Evolutionary conservation across 1,284 basidiomycete genomes (phyloP).

Genomic region (Athelia psychrophila): DNA sequence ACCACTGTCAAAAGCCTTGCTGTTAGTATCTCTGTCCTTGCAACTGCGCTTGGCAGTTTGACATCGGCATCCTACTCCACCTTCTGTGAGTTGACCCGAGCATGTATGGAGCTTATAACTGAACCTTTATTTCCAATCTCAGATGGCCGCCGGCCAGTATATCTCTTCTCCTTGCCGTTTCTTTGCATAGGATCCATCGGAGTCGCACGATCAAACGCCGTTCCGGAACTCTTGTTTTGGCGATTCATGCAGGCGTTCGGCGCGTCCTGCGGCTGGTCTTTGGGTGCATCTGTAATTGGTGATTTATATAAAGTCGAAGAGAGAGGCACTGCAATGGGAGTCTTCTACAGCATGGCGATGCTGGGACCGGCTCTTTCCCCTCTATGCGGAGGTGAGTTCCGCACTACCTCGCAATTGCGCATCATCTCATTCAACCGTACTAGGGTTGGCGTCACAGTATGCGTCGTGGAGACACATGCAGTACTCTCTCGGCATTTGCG

Average conservation of each 20-base stretch:
- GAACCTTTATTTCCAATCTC: not conserved
- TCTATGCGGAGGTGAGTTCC: constrained; percentile 27
- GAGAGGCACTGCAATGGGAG: constrained; percentile 60
- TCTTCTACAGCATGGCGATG: constrained; percentile 40
- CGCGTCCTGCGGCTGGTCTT: constrained; percentile 46
- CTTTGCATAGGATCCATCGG: constrained; percentile 60
- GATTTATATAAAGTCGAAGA: constrained; percentile 64
- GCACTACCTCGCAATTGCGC: not conserved
- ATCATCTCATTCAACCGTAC: not conserved
- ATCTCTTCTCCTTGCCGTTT: constrained; percentile 51
- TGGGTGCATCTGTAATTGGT: constrained; percentile 63
- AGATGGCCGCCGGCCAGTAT: constrained; percentile 31
- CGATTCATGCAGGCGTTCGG: constrained; percentile 67
- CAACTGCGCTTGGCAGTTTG: constrained; percentile 39
- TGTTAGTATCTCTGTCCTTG: constrained; percentile 44
- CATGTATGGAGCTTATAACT: not conserved
- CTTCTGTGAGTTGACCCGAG: constrained; percentile 38
- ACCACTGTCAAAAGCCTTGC: constrained; percentile 25
- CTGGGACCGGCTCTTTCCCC: constrained; percentile 46
- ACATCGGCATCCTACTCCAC: constrained; percentile 53
- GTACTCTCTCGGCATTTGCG: constrained; percentile 41
- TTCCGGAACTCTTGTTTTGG: constrained; percentile 55
- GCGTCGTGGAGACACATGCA: constrained; percentile 74
- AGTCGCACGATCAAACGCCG: constrained; percentile 43
- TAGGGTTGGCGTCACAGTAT: constrained; percentile 43